Base-by-base conservation (phyloP, 2,329 filamentous ascomycete genomes). In the Oidium heveae region DNA sequence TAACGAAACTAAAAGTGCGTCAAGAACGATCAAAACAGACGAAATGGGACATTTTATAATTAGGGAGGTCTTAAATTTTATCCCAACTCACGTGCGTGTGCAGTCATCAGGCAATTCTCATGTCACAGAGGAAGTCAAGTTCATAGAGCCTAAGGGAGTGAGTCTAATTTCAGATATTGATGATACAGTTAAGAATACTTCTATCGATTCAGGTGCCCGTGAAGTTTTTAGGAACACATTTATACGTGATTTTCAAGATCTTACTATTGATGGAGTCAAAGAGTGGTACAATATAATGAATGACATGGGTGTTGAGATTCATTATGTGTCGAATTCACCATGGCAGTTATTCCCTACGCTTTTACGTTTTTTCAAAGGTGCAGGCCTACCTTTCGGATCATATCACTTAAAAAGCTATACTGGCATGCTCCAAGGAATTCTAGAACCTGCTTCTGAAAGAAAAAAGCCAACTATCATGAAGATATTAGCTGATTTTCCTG, bases 301-400 rank as follows among this genome's bases (percentile, higher is more conserved):
- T 41, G 72, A 79, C 20, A 78, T 89, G 69, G 87, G 88, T 18
- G 89, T 96, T 24, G 78, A 80, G 61, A 75, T 98, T 54, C 93
- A 98, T 65, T 98, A 98, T 66, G 93, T 94, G 59, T 98, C 91
- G n/a, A 98, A 98, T 67, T 94, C 89, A 53, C 91, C 91, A 0
- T 98, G 93, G 93, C 93, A 98, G 66, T 74, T 98, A 7, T 98
- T 86, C 62, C 91, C 91, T 0, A 79, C 96, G 2, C 71, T 98
- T 12, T 82, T 85, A 5, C 86, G 77, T 54, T 98, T 84, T 65
- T 94, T 96, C 66, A 79, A 80, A 59, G 68, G 82, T 43, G 84
- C 84, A 7, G 84, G 84, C 1, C 70, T 98, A 1, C 91, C 91
- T 0, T 77, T 77, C 0, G 93, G 91, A 0, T 95, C 89, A 0